Base-by-base conservation (phyloP, 805 yeast genomes). In the Candida takata region DNA sequence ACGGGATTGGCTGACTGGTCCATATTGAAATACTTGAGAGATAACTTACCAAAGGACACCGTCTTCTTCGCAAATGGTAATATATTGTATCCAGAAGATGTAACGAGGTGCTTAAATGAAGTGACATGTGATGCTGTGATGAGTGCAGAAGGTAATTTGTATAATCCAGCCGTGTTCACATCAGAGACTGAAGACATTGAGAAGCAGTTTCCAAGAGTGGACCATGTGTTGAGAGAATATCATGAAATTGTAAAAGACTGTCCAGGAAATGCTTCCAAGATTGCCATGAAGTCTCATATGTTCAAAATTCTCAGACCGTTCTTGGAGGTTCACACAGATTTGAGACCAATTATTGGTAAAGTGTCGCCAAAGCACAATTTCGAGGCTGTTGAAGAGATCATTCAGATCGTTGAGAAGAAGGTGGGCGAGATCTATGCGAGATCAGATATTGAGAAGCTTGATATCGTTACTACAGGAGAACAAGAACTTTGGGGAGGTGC, bases 1-100 rank as follows among this genome's bases (percentile, higher is more conserved):
- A 90, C 98, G 0, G 98, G 98, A 0, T 62, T 92, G 33, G 97
- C 99, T 2, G 88, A 92, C 61, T 90, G 98, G 97, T 70, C 75
- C 21, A 69, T 79, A 19, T 70, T 92, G 40, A 73, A 68, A 46
- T 85, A 76, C 53, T 54, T 92, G 27, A 67, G 92, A 38, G 95
- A 87, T 20, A 80, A 84, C 44, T 64, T 92, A 31, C 83, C 90
- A 0, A 44, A 53, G 29, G 92, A 79, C 32, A 86, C 90, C 3
- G 97, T 92, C 0, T 80, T 92, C 47, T 84, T 92, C 52, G 85
- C 95, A 29, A 92, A 92, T 57, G 99, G 99, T 6, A 92, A 92
- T 58, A 74, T 92, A n/a, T 61, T 92, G 31, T 92, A 92, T 51
- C 84, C 95, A 0, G 83, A 79, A 29, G 97, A 92, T 55, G 65